Base-by-base conservation (phyloP, 352 stramenopile genomes). In the Globisporangium sylvaticum region DNA sequence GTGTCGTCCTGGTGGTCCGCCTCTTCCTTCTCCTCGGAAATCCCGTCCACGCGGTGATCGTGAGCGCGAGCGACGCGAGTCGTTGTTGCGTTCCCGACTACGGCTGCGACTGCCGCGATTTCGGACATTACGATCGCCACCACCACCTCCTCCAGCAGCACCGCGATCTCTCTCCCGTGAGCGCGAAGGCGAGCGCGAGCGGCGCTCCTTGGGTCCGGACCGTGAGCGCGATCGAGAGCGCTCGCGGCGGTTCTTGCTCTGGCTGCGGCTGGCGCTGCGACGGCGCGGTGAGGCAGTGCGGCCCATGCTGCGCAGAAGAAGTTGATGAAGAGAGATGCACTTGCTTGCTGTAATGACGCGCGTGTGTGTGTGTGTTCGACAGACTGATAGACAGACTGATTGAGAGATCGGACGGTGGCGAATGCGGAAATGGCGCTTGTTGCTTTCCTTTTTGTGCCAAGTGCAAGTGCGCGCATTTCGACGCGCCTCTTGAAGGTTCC, bases 211-310 rank as follows among this genome's bases (percentile, higher is more conserved):
- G 15, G 53, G 56, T 14, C 6, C 37, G 24, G 62, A 84, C 0
- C 75, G 75, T 0, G 76, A 83, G 37, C 75, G 75, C 0, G 76
- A 83, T 44, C 77, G 75, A 31, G 71, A 78, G 12, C 76, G 77
- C 64, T 79, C 58, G 58, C n/a, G 74, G 44, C 64, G 64, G 71
- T 39, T 70, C 60, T 25, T 55, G 42, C 39, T 69, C 50, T 53
- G 67, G 57, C 79, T 76, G 37, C 67, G 59, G 31, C 66, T 82
- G 63, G 56, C 46, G 56, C 76, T 84, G 44, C 75, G 76, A 42
- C 64, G 67, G 65, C 79, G 78, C 55, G 81, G 79, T 37, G 81
- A 90, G n/a, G 72, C 60, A 52, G 81, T 88, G 52, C 78, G 78
- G 31, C 71, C 69, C 78, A 85, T 85, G 29, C 20, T 44, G 29